Percentiles rank a stretch among this genome's conserved stretches.
Conservation (phyloP, 2,329 filamentous ascomycete genomes). For the Ascochyta rabiei region DNA sequence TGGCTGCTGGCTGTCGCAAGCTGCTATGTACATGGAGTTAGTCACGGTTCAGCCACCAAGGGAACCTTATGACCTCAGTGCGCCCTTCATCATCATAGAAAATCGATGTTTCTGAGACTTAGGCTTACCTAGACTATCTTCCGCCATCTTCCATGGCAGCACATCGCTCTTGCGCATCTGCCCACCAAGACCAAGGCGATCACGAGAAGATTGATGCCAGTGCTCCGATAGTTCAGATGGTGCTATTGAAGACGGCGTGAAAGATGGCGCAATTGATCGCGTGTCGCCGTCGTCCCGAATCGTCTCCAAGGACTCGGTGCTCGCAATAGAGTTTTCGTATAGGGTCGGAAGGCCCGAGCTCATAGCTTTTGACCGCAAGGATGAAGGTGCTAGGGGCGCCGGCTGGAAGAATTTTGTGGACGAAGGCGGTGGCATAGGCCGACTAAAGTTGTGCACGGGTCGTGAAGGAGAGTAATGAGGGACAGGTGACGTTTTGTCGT, state of each 20-base stretch:
- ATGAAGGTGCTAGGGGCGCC: slow-evolving; percentile 17
- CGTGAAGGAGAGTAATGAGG: slow-evolving; percentile 24
- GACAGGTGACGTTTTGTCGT: slow-evolving; percentile 10
- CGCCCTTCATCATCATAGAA: slow-evolving; percentile 28
- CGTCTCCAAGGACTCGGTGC: slow-evolving; percentile 27
- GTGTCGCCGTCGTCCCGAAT: slow-evolving; percentile 23
- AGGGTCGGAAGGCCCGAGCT: slow-evolving; percentile 37
- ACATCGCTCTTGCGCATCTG: slow-evolving; percentile 41
- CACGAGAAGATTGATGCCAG: slow-evolving; percentile 44
- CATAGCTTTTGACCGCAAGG: slow-evolving; percentile 22
- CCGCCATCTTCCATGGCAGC: slow-evolving; percentile 39
- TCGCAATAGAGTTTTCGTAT: slow-evolving; percentile 40
- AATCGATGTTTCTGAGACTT: slow-evolving; percentile 34
- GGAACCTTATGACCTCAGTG: slow-evolving; percentile 19
- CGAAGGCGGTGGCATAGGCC: slow-evolving; percentile 19
- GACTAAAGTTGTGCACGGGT: slow-evolving; percentile 34
- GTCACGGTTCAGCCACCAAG: slow-evolving; percentile 14
- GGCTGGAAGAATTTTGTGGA: slow-evolving; percentile 12
- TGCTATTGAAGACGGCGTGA: slow-evolving; percentile 35
- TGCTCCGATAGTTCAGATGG: slow-evolving; percentile 45
- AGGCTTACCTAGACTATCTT: slow-evolving; percentile 17
- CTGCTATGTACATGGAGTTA: slow-evolving; percentile 9
- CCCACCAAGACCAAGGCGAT: slow-evolving; percentile 47
- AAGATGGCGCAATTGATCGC: slow-evolving; percentile 34
- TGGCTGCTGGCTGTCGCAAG: slow-evolving; percentile 11